Evolutionary conservation across 352 stramenopile genomes (phyloP).

Genomic region (Thalassiosira livingstoniorum): DNA sequence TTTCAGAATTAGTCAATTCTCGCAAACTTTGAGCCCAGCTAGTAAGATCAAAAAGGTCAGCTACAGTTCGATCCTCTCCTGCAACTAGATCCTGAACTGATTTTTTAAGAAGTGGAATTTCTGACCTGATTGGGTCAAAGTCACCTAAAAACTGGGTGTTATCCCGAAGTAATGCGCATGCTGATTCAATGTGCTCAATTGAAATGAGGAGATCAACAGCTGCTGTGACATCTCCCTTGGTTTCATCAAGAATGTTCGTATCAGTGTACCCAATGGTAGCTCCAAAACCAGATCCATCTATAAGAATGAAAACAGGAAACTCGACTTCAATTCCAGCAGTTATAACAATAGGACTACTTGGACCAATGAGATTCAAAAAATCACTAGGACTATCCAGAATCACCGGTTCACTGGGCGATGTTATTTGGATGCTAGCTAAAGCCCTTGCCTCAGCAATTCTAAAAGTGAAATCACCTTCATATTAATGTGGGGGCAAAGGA

Average conservation of each 20-base stretch:
- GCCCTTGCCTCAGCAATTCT: slow-evolving; percentile 49
- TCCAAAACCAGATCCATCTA: slow-evolving; percentile 30
- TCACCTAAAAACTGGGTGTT: slow-evolving; percentile 34
- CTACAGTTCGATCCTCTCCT: slow-evolving; percentile 27
- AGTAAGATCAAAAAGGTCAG: slow-evolving; percentile 48
- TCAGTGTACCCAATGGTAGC: slow-evolving; percentile 37
- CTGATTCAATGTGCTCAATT: slow-evolving; percentile 25
- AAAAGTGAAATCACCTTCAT: no score
- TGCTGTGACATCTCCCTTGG: background rate
- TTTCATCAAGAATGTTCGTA: slow-evolving; percentile 44
- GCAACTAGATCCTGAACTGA: slow-evolving; percentile 48
- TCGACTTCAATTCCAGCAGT: slow-evolving; percentile 29
- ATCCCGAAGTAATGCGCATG: slow-evolving; percentile 5
- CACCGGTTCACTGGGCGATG: background rate
- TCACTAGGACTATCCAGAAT: slow-evolving; percentile 6
- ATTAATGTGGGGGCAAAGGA: no score
- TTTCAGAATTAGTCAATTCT: slow-evolving; percentile 16
- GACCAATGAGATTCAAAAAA: background rate
- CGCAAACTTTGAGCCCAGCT: background rate
- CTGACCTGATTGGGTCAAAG: slow-evolving; percentile 16
- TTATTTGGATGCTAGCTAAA: slow-evolving; percentile 21
- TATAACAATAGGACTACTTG: slow-evolving; percentile 18
- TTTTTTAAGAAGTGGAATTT: slow-evolving; percentile 41
- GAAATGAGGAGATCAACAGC: slow-evolving; percentile 24
- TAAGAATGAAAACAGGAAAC: slow-evolving; percentile 42